Evolutionary conservation across 1,284 basidiomycete species (phyloP), one percentile per base, ranked within the genome.

Genomic region (Cryptococcus maquisensis): DNA sequence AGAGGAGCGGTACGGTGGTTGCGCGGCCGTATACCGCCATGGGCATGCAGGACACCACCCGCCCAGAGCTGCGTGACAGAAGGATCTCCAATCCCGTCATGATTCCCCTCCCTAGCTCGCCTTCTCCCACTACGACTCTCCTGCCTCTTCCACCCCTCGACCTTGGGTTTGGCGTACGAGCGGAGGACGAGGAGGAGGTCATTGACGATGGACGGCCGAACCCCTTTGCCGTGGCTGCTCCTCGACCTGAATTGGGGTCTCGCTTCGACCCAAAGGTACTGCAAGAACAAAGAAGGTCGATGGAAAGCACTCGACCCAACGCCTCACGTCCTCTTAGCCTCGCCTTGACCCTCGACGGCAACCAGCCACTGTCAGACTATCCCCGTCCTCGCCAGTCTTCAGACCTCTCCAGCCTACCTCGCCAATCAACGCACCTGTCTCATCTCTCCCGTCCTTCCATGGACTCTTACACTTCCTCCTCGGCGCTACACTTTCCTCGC

Each of bases 221-320:
- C 51, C 70, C 73, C 1, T 77, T 77, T 52, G 69, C 74, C 23
- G 43, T 74, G 4, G 69, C 73, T 20, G 63, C 69, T 24, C 73
- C 71, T 7, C 64, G 67, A 0, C 58, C 65, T 3, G 63, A 64
- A 24, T 42, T 67, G 21, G 64, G 68, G 2, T 71, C 69, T 0
- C 52, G 69, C 1, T 75, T 74, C 55, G 72, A 74, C 52, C 74
- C 75, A 0, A 72, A 72, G 48, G 47, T 55, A 8, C 36, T 67
- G 12, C 52, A 63, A 21, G 52, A 53, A 24, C 66, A 65, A 49
- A 50, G 64, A n/a, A 21, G 47, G 16, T 56, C 54, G 20, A 32
- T 32, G 7, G 28, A 32, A 1, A 32, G 28, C 28, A 32, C 28
- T 32, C 28, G 28, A n/a, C n/a, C n/a, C 28, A 32, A 10, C 28